Evolutionary conservation across 257 asterid genomes (phyloP).

Genomic region (Solanum lycopersicoides): DNA sequence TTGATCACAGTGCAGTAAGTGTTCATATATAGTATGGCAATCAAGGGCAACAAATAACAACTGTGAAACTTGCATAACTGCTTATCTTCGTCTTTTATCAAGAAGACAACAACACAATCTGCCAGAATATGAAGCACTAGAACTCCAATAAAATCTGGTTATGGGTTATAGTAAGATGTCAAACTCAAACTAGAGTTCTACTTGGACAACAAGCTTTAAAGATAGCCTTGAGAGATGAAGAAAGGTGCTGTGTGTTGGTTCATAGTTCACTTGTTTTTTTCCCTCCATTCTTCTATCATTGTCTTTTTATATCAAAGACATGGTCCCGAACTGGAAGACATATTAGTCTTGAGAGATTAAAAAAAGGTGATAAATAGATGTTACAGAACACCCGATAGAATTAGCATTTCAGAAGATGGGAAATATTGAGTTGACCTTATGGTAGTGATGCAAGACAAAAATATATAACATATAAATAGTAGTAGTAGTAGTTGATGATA

Average conservation of each 20-base stretch:
- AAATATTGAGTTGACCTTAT: neutral
- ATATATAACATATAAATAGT: neutral
- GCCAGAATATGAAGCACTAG: neutral
- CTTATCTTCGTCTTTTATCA: neutral
- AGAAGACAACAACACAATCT: neutral
- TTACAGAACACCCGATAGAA: neutral
- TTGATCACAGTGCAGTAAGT: neutral
- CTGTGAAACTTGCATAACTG: neutral
- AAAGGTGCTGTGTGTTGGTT: neutral
- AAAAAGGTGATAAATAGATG: neutral
- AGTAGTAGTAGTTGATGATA: neutral
- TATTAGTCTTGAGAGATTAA: neutral
- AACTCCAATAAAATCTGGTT: neutral
- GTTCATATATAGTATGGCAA: neutral
- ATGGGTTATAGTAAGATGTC: neutral
- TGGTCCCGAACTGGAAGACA: neutral
- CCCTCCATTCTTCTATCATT: neutral
- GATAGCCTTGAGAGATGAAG: neutral
- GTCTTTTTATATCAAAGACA: neutral
- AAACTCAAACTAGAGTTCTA: neutral
- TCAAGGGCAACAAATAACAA: neutral
- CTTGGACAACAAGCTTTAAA: neutral
- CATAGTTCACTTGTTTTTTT: neutral
- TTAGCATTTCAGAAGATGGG: neutral
- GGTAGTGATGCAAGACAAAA: neutral